Percentiles rank a stretch among this genome's conserved stretches.
Evolutionary conservation across 345 rosid species (phyloP).

Genomic region (Camelina neglecta): DNA sequence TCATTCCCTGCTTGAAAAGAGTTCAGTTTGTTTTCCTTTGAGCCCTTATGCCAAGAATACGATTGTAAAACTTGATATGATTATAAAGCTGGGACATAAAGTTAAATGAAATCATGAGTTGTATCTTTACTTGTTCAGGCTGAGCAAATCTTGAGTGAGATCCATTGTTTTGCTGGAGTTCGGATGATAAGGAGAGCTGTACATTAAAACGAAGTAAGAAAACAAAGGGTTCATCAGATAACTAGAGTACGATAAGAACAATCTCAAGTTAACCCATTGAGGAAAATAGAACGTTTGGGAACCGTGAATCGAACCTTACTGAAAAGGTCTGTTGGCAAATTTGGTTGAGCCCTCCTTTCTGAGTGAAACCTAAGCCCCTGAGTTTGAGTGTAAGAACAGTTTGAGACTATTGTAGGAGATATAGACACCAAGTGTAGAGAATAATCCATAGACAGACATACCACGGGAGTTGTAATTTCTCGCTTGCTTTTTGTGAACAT

Average conservation of each 20-base stretch:
- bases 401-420: constrained; percentile 6
- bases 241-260: neutral
- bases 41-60: constrained; percentile 62
- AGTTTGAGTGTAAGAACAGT: constrained; percentile 26
- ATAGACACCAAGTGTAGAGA: constrained; percentile 15
- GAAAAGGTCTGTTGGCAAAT: constrained; percentile 77
- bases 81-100: constrained; percentile 23
- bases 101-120: constrained; percentile 15
- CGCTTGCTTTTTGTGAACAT: constrained; percentile 67
- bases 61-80: constrained; percentile 36
- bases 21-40: constrained; percentile 83
- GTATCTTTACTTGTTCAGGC: constrained; percentile 60
- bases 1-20: constrained; percentile 62
- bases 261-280: neutral
- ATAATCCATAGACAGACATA: constrained; percentile 41
- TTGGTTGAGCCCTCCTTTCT: constrained; percentile 59
- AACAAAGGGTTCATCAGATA: neutral
- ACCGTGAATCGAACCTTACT: constrained; percentile 64
- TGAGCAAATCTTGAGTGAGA: constrained; percentile 51
- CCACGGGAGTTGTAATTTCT: constrained; percentile 77
- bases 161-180: constrained; percentile 58
- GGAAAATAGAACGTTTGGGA: neutral
- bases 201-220: neutral
- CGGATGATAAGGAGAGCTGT: constrained; percentile 73
- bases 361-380: constrained; percentile 74